phyloP scores from a whole-genome alignment of 768 basidiomycete species.

The Goffeauzyma gilvescens region DNA sequence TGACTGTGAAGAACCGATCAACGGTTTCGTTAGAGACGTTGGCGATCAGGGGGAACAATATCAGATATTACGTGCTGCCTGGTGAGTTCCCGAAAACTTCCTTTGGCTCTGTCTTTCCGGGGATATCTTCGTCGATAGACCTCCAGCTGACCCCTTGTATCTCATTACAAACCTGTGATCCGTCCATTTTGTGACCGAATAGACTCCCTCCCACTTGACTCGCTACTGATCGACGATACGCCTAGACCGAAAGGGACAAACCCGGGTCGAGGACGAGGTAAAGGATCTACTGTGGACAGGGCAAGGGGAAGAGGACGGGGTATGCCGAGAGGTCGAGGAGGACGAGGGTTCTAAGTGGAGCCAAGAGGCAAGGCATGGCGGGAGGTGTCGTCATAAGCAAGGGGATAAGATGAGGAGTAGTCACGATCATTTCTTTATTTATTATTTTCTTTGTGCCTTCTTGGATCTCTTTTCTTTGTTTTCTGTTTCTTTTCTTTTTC shows the following conservation, averaged over 20 bases:
- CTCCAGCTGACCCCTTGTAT: too few relatives aligned
- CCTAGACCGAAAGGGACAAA: constrained; percentile 85
- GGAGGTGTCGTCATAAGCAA: too few relatives aligned
- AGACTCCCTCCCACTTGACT: constrained; percentile 87
- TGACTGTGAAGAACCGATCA: constrained; percentile 79
- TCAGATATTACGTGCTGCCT: constrained; percentile 92
- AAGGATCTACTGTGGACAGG: constrained; percentile 16
- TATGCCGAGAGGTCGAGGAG: constrained; percentile 39
- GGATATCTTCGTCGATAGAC: too few relatives aligned
- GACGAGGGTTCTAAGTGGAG: constrained; percentile 35
- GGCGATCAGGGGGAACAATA: constrained; percentile 88
- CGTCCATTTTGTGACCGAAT: too few relatives aligned
- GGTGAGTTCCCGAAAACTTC: constrained; percentile 8
- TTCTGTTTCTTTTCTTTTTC: too few relatives aligned
- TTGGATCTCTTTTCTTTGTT: too few relatives aligned
- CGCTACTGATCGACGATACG: constrained; percentile 88
- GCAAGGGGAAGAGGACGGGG: constrained; percentile 35
- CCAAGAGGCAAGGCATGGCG: too few relatives aligned
- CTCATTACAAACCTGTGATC: too few relatives aligned
- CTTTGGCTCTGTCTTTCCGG: too few relatives aligned
- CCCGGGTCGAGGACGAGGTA: constrained; percentile 34
- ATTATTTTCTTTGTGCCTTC: too few relatives aligned
- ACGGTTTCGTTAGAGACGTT: constrained; percentile 70
- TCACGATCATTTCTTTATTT: too few relatives aligned
- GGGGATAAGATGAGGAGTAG: too few relatives aligned